Percentiles rank a stretch among this genome's conserved stretches.
Conservation (phyloP, 495 filamentous ascomycete genomes). For the Chaetomidium leptoderma region DNA sequence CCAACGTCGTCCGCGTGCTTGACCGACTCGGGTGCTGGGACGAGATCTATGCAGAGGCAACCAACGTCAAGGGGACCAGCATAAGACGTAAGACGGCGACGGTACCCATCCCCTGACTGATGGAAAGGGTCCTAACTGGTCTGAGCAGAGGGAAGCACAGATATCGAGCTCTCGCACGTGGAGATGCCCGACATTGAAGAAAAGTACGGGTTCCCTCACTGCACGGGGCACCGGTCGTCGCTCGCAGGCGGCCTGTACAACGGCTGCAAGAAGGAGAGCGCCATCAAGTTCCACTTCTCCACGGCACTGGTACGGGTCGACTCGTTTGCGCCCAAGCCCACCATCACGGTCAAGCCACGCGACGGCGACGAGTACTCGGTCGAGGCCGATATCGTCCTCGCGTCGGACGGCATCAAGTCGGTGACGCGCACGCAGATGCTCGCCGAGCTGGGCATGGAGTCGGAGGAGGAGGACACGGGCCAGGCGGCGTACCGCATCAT, state of each 20-base stretch:
- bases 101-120: not conserved
- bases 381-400: slow-evolving; percentile 65
- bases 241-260: slow-evolving; percentile 66
- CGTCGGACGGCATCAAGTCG: slow-evolving; percentile 70
- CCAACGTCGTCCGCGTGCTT: slow-evolving; percentile 73
- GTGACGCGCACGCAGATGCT: slow-evolving; percentile 60
- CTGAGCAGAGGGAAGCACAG: slow-evolving; percentile 60
- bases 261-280: slow-evolving; percentile 58
- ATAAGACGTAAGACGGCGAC: slow-evolving; percentile 33
- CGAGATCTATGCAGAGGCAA: slow-evolving; percentile 60
- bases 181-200: slow-evolving; percentile 60
- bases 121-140: not conserved
- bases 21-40: slow-evolving; percentile 65
- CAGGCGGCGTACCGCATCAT: slow-evolving; percentile 86
- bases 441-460: slow-evolving; percentile 47
- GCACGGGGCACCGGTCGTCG: slow-evolving; percentile 71
- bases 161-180: slow-evolving; percentile 65
- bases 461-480: slow-evolving; percentile 63
- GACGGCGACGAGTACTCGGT: slow-evolving; percentile 53
- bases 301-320: slow-evolving; percentile 50
- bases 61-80: slow-evolving; percentile 43
- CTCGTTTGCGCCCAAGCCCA: slow-evolving; percentile 52
- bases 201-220: slow-evolving; percentile 69
- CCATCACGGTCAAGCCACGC: slow-evolving; percentile 55
- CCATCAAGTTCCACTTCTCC: slow-evolving; percentile 67